phyloP scores from a whole-genome alignment of 2,329 filamentous ascomycete genomes.

The Epicoccum nigrum region DNA sequence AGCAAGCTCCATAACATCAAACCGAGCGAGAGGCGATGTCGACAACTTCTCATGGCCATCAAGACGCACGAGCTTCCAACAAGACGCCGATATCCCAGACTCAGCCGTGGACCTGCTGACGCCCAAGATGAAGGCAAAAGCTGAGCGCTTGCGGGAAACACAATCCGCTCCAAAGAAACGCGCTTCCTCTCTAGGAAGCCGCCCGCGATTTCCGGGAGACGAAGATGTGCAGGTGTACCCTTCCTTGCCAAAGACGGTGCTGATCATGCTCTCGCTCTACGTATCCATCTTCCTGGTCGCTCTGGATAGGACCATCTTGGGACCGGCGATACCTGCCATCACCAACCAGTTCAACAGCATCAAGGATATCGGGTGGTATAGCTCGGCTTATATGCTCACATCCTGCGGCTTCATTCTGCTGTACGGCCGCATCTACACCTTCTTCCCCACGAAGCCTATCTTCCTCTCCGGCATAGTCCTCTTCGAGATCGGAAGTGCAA shows the following conservation, averaged over 20 bases:
- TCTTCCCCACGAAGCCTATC: conserved; percentile 56
- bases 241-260: conserved; percentile 29
- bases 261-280: conserved; percentile 41
- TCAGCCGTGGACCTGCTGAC: conserved; percentile 18
- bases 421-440: conserved; percentile 55
- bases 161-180: conserved; percentile 1
- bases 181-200: no score
- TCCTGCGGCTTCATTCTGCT: conserved; percentile 50
- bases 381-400: conserved; percentile 48
- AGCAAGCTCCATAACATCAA: background rate
- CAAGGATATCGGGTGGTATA: conserved; percentile 54
- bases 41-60: conserved; percentile 5
- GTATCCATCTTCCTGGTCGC: conserved; percentile 44
- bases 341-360: conserved; percentile 53
- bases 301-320: conserved; percentile 53
- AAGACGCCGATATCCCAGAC: conserved; percentile 12
- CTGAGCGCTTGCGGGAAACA: conserved; percentile 19
- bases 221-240: conserved; percentile 23
- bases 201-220: background rate
- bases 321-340: conserved; percentile 54
- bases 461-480: conserved; percentile 57
- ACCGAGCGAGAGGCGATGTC: background rate
- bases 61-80: background rate
- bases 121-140: conserved; percentile 9
- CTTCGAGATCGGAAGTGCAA: conserved; percentile 58